phyloP scores from a whole-genome alignment of 139 green algal genomes.

The Penium margaritaceum region DNA sequence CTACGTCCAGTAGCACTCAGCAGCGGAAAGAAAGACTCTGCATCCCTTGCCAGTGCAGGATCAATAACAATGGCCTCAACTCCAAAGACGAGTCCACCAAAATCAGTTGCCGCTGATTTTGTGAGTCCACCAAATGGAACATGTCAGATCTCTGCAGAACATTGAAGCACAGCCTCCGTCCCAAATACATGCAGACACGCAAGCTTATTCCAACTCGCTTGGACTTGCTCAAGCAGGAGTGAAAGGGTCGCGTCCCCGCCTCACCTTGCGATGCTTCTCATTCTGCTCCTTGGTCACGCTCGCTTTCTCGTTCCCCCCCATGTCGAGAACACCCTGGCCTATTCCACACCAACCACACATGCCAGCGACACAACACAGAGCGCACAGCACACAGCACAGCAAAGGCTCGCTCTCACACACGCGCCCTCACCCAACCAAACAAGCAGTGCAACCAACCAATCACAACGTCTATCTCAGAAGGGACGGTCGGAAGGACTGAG shows the following conservation, averaged over 20 bases:
- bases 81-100: neutral
- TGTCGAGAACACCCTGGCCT: too few relatives aligned
- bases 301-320: slow-evolving; percentile 41
- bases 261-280: slow-evolving; percentile 39
- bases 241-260: too few relatives aligned
- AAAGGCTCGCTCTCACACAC: too few relatives aligned
- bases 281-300: slow-evolving; percentile 44
- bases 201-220: neutral
- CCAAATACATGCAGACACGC: neutral
- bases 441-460: too few relatives aligned
- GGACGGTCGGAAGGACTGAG: too few relatives aligned
- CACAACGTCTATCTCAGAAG: too few relatives aligned
- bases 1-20: too few relatives aligned
- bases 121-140: neutral
- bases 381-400: too few relatives aligned
- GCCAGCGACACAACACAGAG: too few relatives aligned
- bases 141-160: neutral
- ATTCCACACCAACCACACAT: too few relatives aligned
- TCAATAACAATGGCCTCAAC: neutral
- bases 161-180: neutral
- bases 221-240: slow-evolving; percentile 10
- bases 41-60: neutral
- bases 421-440: too few relatives aligned
- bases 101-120: neutral
- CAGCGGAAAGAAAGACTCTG: neutral